A percentile compares a stretch with the other conserved stretches of the same genome.
phyloP scores from a whole-genome alignment of 2,329 filamentous ascomycete genomes.

The Furcasterigmium furcatum region DNA sequence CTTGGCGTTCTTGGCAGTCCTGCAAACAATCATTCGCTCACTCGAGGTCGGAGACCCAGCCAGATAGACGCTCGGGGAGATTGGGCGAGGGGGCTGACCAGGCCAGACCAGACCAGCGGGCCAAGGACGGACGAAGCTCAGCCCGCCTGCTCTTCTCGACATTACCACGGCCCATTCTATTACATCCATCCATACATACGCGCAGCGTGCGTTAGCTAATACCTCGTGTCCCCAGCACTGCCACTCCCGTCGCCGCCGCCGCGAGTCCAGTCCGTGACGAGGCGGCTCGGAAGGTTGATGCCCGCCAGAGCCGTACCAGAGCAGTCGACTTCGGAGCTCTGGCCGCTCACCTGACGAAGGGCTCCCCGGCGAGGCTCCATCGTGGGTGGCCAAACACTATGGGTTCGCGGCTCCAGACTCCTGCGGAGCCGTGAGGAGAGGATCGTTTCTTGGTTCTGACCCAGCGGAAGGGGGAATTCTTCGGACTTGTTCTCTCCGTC shows the following conservation, averaged over 20 bases:
- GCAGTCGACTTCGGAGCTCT: neutral
- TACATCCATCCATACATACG: too few species aligned
- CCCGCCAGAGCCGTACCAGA: neutral
- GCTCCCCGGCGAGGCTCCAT: neutral
- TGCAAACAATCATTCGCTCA: neutral
- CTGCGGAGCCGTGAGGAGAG: neutral
- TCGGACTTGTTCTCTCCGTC: neutral
- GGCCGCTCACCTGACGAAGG: neutral
- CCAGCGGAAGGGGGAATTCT: neutral
- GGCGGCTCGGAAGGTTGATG: neutral
- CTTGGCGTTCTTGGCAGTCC: neutral
- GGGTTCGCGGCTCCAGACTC: slow-evolving; percentile 2
- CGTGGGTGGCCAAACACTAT: slow-evolving; percentile 2
- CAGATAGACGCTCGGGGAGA: neutral
- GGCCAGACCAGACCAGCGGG: too few species aligned
- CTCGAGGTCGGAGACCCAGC: neutral
- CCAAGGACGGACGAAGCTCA: too few species aligned
- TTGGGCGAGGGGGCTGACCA: neutral
- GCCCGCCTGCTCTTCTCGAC: too few species aligned
- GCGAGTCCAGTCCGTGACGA: neutral
- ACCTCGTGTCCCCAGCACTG: too few species aligned
- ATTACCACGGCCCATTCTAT: too few species aligned
- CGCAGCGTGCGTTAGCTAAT: too few species aligned
- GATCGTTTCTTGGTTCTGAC: neutral
- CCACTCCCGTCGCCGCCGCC: neutral